Conservation (phyloP, 2,329 filamentous ascomycete genomes). For the Scorias spongiosa region DNA sequence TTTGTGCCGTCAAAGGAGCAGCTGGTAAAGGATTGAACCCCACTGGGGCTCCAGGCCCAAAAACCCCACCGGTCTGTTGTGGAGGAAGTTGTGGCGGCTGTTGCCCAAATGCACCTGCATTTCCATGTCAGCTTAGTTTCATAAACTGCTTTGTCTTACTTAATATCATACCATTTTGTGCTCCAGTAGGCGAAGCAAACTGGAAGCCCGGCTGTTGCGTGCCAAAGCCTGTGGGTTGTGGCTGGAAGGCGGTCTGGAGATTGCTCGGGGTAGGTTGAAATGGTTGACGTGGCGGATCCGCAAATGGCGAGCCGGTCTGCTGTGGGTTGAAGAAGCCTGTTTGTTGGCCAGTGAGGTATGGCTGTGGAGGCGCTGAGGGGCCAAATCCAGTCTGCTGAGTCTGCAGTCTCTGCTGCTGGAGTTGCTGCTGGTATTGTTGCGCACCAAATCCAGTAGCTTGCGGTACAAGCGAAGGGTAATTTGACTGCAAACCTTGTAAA, state of each 20-base stretch:
- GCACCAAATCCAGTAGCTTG: conserved; percentile 42
- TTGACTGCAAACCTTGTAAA: conserved; percentile 18
- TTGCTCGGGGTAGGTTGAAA: conserved; percentile 22
- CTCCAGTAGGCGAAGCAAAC: conserved; percentile 29
- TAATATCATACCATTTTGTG: not conserved
- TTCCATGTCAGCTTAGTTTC: not conserved
- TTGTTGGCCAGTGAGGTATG: conserved; percentile 24
- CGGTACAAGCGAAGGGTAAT: conserved; percentile 20
- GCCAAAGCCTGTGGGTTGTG: conserved; percentile 40
- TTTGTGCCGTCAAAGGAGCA: conserved; percentile 55
- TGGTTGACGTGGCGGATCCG: conserved; percentile 37
- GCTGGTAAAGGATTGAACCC: conserved; percentile 19
- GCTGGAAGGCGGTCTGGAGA: conserved; percentile 19
- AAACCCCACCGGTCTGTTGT: conserved; percentile 33
- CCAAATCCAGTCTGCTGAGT: conserved; percentile 25
- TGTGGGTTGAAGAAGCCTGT: conserved; percentile 22
- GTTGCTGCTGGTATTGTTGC: conserved; percentile 24
- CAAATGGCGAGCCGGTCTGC: conserved; percentile 36
- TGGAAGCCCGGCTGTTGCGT: conserved; percentile 29
- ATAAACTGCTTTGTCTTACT: not conserved
- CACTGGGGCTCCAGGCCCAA: conserved; percentile 17
- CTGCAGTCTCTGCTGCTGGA: conserved; percentile 5
- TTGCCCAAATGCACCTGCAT: conserved; percentile 22
- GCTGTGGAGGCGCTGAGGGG: conserved; percentile 28
- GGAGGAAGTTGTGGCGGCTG: conserved; percentile 40